Evolutionary conservation across 495 filamentous ascomycete genomes (phyloP), one percentile per base, ranked within the genome.

Genomic region (Sordaria brevicollis): DNA sequence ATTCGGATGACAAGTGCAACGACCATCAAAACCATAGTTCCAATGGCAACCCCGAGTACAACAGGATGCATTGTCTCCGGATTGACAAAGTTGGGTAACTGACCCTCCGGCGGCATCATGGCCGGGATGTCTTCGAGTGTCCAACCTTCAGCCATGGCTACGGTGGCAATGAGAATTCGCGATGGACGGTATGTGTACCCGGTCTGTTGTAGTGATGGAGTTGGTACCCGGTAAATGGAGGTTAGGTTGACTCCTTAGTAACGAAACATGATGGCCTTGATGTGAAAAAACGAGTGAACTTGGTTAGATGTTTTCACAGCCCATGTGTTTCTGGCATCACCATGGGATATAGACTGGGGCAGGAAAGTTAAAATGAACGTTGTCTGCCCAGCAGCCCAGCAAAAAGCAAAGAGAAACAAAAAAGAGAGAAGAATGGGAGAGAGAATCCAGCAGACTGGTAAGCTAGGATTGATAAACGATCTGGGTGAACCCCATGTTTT

Each of bases 31-130:
- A 66, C 65, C 70, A 75, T 75, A 6, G 65, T 75, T 9, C 68
- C 65, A 10, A 77, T 68, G 8, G 57, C 75, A 31, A 74, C 70
- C 10, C 62, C 70, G 19, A 77, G 65, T 2, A 75, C 70, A 2
- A 67, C 11, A 21, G 67, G 66, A 41, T 76, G 72, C 67, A 76
- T 31, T 4, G 69, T 69, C 35, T 70, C 69, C 3, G 75, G 75
- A 54, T 76, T 35, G 41, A 66, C 70, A 65, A 76, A 76, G 43
- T 77, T 74, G 15, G 72, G 36, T 17, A 21, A 35, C 11, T 54
- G 36, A 15, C 75, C 75, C 17, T 71, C 68, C n/a, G 75, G 75
- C 11, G 75, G 75, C n/a, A 35, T 6, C 74, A 77, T 74, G 35
- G 72, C 71, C 69, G 77, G 62, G 62, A 75, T 69, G 69, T 69